Conservation (phyloP, 768 basidiomycete genomes). For the Mycena pura region DNA sequence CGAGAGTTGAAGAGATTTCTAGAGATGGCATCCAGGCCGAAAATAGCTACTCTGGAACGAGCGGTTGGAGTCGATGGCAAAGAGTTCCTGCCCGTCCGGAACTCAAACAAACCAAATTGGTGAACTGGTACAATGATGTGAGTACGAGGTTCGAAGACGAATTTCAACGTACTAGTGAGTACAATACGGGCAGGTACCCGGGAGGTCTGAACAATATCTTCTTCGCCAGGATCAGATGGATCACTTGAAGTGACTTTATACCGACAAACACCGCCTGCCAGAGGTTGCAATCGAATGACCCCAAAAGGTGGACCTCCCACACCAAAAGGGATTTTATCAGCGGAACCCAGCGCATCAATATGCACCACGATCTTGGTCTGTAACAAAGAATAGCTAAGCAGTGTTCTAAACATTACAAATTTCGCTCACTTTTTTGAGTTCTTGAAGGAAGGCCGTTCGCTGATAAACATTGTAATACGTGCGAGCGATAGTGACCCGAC, state of each 20-base stretch:
- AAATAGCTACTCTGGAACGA: slow-evolving; percentile 82
- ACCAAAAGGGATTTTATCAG: slow-evolving; percentile 81
- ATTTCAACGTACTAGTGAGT: slow-evolving; percentile 71
- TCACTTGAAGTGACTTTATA: slow-evolving; percentile 80
- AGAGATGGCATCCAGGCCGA: slow-evolving; percentile 89
- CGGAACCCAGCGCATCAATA: slow-evolving; percentile 76
- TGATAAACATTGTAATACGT: slow-evolving; percentile 94
- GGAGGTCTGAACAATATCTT: slow-evolving; percentile 82
- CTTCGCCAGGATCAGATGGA: slow-evolving; percentile 74
- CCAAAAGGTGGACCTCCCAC: slow-evolving; percentile 74
- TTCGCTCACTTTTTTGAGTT: slow-evolving; percentile 73
- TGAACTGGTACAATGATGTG: slow-evolving; percentile 59
- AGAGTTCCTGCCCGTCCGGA: slow-evolving; percentile 75
- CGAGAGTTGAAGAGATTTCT: slow-evolving; percentile 83
- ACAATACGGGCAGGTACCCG: slow-evolving; percentile 78
- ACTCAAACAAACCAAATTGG: slow-evolving; percentile 89
- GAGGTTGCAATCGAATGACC: slow-evolving; percentile 81
- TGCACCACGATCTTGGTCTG: slow-evolving; percentile 91
- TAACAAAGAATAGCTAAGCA: background rate
- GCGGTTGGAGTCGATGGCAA: slow-evolving; percentile 87
- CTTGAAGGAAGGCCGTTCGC: slow-evolving; percentile 77
- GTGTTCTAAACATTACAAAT: background rate
- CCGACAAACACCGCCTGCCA: slow-evolving; percentile 83
- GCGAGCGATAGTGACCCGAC: slow-evolving; percentile 68
- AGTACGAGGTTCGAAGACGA: background rate